These are phyloP conservation scores for Epichloe gansuensis DNA, from an alignment of 2,329 filamentous ascomycete species.

Conservation along the genomic window DNA sequence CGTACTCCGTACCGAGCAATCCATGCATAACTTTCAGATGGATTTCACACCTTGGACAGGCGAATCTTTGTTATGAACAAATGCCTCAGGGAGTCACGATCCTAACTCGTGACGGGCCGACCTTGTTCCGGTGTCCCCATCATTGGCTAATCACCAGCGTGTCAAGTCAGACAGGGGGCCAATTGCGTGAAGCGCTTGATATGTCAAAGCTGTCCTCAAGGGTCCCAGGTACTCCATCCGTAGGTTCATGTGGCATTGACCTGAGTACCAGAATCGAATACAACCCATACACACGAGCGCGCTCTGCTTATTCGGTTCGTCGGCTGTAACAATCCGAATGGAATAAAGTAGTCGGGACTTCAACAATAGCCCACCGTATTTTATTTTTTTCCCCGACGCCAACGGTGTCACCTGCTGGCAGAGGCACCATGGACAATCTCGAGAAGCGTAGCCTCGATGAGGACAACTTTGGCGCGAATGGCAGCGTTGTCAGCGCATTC, in stretches of 20 bases:
- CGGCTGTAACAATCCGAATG: neutral
- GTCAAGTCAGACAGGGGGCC: neutral
- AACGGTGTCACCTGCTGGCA: neutral
- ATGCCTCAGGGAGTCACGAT: neutral
- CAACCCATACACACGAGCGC: neutral
- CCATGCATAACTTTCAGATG: too few species aligned
- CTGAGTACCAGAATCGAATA: too few species aligned
- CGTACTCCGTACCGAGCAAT: too few species aligned
- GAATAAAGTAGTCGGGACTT: neutral
- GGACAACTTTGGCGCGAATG: conserved; percentile 65
- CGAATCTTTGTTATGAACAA: too few species aligned
- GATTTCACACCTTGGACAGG: too few species aligned
- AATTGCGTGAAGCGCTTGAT: neutral
- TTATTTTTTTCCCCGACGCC: neutral
- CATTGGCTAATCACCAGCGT: neutral
- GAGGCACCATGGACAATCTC: conserved; percentile 62
- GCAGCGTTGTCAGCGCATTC: conserved; percentile 68
- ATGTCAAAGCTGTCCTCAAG: conserved; percentile 6
- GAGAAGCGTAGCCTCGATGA: conserved; percentile 56
- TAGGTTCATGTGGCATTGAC: neutral
- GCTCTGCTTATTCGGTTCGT: neutral
- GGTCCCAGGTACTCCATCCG: neutral
- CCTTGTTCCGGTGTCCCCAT: neutral
- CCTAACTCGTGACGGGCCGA: neutral
- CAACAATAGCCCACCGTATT: neutral